Base-by-base conservation (phyloP, 352 stramenopile species). In the Globisporangium sylvaticum region DNA sequence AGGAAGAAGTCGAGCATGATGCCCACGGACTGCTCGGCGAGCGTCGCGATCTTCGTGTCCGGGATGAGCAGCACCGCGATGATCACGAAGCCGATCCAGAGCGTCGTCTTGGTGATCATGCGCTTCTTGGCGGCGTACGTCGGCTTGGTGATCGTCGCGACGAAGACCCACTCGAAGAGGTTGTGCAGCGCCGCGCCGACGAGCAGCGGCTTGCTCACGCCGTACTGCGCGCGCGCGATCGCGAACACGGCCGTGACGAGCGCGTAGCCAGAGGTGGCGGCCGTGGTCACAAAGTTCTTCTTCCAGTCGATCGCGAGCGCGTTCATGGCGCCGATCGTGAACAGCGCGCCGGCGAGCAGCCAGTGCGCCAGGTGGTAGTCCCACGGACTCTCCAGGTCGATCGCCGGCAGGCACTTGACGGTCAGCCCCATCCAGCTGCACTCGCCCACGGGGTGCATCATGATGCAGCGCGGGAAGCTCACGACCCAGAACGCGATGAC, bases 1-100 rank as follows among this genome's bases (percentile, higher is more conserved):
- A 67, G 62, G 53, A 67, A 67, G 52, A 67, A 67, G 53, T 67
- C 62, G 62, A 67, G 62, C 62, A 67, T 67, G 53, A 67, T 67
- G 34, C 62, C 62, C 12, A 67, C 62, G 29, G 34, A 57, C 52
- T 67, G 62, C n/a, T 67, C 62, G 27, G 61, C 39, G 22, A 67
- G 37, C 25, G 54, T 62, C 34, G 62, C 62, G 20, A 62, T 44
- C 53, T 67, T 67, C n/a, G 44, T 46, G 37, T 67, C 62, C 54
- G 62, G 62, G 24, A 67, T 58, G 52, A 67, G 20, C 27, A 32
- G 27, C 0, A 67, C 62, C 34, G 25, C 3, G 8, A 54, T 24
- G 52, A 67, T 32, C 8, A 67, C 42, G 25, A 67, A 50, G 1
- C 39, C 25, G 53, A 67, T 62, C 62, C 62, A 67, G 31, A 58